Evolutionary conservation across 768 basidiomycete species (phyloP).

Genomic region (Leccinum arenicola): DNA sequence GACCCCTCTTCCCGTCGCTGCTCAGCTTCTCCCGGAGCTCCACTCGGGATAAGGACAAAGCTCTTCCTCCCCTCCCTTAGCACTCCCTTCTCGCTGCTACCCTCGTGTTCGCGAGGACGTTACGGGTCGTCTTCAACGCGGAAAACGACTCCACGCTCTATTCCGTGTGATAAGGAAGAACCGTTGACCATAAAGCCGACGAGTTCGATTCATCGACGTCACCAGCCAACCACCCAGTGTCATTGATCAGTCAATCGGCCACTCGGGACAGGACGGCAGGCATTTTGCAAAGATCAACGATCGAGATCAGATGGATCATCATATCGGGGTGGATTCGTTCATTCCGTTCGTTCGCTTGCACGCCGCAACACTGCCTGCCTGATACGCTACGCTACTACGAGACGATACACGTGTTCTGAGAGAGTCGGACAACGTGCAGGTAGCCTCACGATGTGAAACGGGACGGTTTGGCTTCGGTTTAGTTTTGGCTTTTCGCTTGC

Average conservation of each 20-base stretch:
- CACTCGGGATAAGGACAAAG: neutral
- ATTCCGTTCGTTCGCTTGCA: neutral
- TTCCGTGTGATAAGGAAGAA: neutral
- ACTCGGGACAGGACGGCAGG: neutral
- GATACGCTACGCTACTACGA: neutral
- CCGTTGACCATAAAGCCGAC: neutral
- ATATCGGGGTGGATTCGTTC: neutral
- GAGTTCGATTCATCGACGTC: neutral
- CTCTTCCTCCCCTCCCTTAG: neutral
- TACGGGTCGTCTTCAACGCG: neutral
- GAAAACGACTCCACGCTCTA: neutral
- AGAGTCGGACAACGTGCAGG: conserved; percentile 13
- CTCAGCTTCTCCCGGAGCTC: neutral
- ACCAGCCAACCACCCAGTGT: neutral
- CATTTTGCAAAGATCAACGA: neutral
- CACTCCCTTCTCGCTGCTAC: neutral
- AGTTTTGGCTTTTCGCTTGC: neutral
- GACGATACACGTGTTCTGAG: neutral
- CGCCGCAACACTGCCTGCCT: neutral
- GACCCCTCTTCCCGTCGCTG: neutral
- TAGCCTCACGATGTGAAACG: conserved; percentile 12
- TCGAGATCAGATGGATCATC: neutral
- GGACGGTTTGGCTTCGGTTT: neutral
- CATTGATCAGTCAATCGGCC: neutral
- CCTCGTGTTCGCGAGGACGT: neutral